Evolutionary conservation across 2,329 filamentous ascomycete genomes (phyloP), one percentile per base, ranked within the genome.

Genomic region (Ophiobolus disseminans): DNA sequence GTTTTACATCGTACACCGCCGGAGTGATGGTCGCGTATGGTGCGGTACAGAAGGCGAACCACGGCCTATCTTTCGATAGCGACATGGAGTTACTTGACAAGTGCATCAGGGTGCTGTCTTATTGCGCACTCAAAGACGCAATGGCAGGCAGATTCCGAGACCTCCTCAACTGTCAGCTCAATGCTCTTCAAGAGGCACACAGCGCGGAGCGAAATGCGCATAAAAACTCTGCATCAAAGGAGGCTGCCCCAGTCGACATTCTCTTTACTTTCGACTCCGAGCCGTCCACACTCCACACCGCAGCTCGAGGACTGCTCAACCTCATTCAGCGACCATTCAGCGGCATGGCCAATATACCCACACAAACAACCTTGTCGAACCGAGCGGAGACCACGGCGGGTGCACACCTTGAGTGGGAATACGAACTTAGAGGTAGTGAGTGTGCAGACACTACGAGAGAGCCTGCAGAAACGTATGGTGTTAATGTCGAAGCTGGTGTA

Each of bases 1-100:
- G 56, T 17, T 62, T 48, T 30, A 55, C 56, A 4, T 40, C 60
- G 5, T 60, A 57, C 21, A 60, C 55, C 0, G 36, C 57, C 3
- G 48, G 56, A 4, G 37, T 57, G 14, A 59, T 62, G 44, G 40
- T 57, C 17, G 47, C 58, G 3, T 50, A 62, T 19, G 34, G 45
- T n/a, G 52, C 48, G 3, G 41, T 43, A 3, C 56, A 58, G 14
- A 58, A 55, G n/a, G 45, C 56, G 3, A 34, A 62, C 4, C 34
- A 48, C 16, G 45, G 47, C 3, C 31, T 45, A 10, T 36, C 31
- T 2, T 31, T 36, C 4, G 16, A 32, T 5, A 4, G 43, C 4
- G 52, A 50, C 9, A 11, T 48, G 30, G 47, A 57, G 9, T 39
- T 62, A 13, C 32, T 43, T 11, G 37, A 34, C 10, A 50, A 47